Percentiles rank a stretch among this genome's conserved stretches.
Conservation (phyloP, 306 rosid species). For the Dalbergia cochinchinensis region DNA sequence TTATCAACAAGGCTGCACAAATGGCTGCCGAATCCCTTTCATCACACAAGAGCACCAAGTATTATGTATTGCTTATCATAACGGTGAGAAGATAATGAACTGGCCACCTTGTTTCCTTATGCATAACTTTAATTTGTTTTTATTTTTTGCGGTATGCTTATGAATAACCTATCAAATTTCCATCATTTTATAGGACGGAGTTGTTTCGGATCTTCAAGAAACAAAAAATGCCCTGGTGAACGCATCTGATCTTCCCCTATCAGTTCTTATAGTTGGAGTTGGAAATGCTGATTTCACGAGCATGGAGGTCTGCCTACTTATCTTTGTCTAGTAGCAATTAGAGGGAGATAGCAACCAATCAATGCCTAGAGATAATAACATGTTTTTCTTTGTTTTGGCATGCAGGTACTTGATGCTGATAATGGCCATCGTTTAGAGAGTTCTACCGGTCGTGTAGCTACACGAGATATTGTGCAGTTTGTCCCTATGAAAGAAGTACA, state of each 20-base stretch:
- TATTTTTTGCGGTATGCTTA: not conserved
- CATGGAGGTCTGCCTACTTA: constrained; percentile 71
- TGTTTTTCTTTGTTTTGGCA: not conserved
- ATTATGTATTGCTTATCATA: constrained; percentile 77
- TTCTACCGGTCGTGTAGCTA: constrained; percentile 72
- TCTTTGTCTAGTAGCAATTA: not conserved
- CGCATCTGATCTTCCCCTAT: constrained; percentile 90
- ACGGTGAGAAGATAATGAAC: constrained; percentile 59
- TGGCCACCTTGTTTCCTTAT: constrained; percentile 21
- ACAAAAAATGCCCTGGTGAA: constrained; percentile 77
- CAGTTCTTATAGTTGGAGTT: constrained; percentile 89
- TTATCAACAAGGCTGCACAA: constrained; percentile 75
- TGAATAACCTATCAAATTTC: not conserved
- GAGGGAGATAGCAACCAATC: not conserved
- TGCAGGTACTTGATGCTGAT: constrained; percentile 88
- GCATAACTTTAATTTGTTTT: not conserved
- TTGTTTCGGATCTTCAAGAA: constrained; percentile 89
- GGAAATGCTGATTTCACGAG: constrained; percentile 79
- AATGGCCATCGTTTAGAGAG: constrained; percentile 70
- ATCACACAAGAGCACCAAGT: constrained; percentile 51
- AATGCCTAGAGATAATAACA: constrained; percentile 10
- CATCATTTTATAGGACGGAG: constrained; percentile 74
- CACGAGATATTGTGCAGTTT: constrained; percentile 89
- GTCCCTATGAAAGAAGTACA: constrained; percentile 81
- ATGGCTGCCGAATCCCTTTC: constrained; percentile 68